These are phyloP conservation scores for Termitomyces sp. DNA, from an alignment of 768 basidiomycete species.

Conservation along the genomic window DNA sequence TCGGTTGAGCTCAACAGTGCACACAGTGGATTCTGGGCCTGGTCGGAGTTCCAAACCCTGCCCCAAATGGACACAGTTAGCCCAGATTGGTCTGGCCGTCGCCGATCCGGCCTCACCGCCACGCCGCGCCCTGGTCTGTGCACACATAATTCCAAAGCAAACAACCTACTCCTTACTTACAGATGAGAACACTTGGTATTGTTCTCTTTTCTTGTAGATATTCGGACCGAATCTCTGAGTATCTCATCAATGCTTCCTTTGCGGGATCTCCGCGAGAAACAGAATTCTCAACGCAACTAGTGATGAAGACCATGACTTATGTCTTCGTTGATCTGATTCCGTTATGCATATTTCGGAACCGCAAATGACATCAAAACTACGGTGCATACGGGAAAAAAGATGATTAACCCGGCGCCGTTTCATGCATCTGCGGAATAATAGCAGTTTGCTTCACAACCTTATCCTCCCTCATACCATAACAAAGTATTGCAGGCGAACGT, in stretches of 20 bases:
- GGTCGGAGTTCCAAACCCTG: constrained; percentile 24
- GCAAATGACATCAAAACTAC: not conserved
- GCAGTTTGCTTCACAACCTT: not conserved
- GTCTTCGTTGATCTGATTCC: not conserved
- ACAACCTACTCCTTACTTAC: not conserved
- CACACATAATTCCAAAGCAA: not conserved
- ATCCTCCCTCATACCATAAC: not conserved
- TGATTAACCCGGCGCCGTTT: not conserved
- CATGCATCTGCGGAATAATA: too few species aligned
- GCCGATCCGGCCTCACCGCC: constrained; percentile 8
- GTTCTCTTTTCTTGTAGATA: not conserved
- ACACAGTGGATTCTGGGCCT: constrained; percentile 1
- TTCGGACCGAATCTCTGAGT: too few species aligned
- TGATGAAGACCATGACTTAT: not conserved
- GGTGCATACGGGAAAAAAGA: not conserved
- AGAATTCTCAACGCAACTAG: not conserved
- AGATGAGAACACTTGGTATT: not conserved
- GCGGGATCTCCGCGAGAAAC: not conserved
- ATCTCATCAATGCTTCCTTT: not conserved
- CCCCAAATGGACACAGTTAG: constrained; percentile 19
- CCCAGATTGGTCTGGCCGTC: constrained; percentile 5
- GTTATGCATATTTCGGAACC: not conserved
- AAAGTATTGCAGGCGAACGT: not conserved
- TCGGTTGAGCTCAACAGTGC: constrained; percentile 2
- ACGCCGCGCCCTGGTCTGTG: constrained; percentile 12